Percentiles rank a stretch among this genome's conserved stretches.
These are phyloP conservation scores for Lyophyllum shimeji DNA, from an alignment of 768 basidiomycete genomes.

Conservation along the genomic window DNA sequence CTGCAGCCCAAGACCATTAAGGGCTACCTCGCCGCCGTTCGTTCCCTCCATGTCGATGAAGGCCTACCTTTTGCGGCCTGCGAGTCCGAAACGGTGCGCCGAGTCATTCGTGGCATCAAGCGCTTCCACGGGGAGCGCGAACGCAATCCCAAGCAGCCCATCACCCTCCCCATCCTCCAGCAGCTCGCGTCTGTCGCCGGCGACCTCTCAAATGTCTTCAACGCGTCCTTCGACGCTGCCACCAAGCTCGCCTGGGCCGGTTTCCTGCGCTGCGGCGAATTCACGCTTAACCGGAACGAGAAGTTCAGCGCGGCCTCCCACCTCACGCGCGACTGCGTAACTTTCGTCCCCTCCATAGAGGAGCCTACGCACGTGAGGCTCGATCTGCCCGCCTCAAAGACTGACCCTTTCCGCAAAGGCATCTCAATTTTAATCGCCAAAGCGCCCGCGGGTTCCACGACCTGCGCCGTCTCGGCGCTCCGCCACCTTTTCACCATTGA, in stretches of 20 bases:
- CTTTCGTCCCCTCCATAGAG: slow-evolving; percentile 25
- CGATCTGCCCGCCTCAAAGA: slow-evolving; percentile 33
- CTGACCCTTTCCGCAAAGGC: slow-evolving; percentile 31
- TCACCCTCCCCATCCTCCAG: slow-evolving; percentile 21
- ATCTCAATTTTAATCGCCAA: slow-evolving; percentile 15
- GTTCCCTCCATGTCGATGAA: slow-evolving; percentile 29
- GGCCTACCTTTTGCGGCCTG: slow-evolving; percentile 24
- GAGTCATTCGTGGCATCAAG: background rate
- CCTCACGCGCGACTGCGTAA: slow-evolving; percentile 21
- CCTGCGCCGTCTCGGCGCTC: slow-evolving; percentile 14
- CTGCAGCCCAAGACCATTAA: slow-evolving; percentile 22
- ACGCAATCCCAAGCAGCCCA: slow-evolving; percentile 23
- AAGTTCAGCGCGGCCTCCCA: slow-evolving; percentile 12
- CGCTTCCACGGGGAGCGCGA: slow-evolving; percentile 18
- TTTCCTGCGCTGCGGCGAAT: background rate
- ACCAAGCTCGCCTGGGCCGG: background rate
- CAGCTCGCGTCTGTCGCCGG: too few species aligned
- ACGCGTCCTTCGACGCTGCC: too few species aligned
- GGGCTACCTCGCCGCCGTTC: slow-evolving; percentile 21
- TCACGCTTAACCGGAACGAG: background rate
- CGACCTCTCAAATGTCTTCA: slow-evolving; percentile 2
- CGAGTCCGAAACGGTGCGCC: slow-evolving; percentile 30
- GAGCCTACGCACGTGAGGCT: slow-evolving; percentile 23
- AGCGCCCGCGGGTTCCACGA: slow-evolving; percentile 13
- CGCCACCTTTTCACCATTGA: background rate